Evolutionary conservation across 257 asterid genomes (phyloP), one percentile per base, ranked within the genome.

Genomic region (Verbena officinalis): DNA sequence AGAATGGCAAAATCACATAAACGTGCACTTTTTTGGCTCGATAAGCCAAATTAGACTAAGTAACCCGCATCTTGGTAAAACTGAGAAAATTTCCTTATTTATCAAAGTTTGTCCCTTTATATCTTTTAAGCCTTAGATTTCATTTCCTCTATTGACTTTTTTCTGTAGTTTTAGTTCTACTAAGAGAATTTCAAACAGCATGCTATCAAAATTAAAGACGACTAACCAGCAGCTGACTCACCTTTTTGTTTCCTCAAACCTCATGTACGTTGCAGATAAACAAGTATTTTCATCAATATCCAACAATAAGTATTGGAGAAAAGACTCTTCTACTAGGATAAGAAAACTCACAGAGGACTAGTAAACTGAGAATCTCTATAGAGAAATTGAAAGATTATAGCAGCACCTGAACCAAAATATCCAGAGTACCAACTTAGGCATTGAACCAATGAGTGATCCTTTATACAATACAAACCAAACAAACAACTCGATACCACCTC

Each of bases 371-470:
- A 82, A 68, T 76, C 78, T 68, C 80, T 74, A 82, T 53, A 82
- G 78, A 66, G 46, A 14, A 44, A 62, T 75, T 73, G 79, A 75
- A 78, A 77, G 81, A 74, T 59, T 59, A 81, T 77, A 77, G 81
- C 87, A 82, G 77, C 81, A 89, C 85, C 90, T 75, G 82, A 84
- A 74, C 69, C 76, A 74, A 78, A 33, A 70, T 75, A 70, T 74
- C 74, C 68, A 77, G 75, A 77, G 61, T 70, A 74, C 80, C 79
- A 69, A 64, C 74, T 80, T 73, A 80, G 81, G 83, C 45, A 76
- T 57, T 48, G 62, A 58, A 71, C 58, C 64, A 33, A 52, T 30
- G 44, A 46, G 34, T 45, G 56, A 56, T 68, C 51, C 59, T 42
- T 59, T 13, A 12, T 7, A 20, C 22, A 50, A 27, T n/a, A n/a